Conservation (phyloP, 2,329 filamentous ascomycete species). For the Phyllosticta capitalensis region DNA sequence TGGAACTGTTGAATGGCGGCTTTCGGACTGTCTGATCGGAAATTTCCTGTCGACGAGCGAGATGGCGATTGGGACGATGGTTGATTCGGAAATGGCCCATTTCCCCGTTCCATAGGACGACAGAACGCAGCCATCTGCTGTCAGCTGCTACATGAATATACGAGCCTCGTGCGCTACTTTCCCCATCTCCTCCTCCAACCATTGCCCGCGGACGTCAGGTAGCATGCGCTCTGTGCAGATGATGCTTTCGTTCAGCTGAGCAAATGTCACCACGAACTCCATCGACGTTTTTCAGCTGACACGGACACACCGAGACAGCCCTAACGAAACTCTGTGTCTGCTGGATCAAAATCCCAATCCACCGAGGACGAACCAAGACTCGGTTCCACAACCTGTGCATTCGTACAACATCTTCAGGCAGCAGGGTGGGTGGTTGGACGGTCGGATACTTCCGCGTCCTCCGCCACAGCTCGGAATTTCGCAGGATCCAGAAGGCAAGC, state of each 20-base stretch:
- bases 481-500: background rate
- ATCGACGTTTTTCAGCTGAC: background rate
- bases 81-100: too few species aligned
- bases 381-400: background rate
- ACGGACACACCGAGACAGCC: background rate
- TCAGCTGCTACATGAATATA: background rate
- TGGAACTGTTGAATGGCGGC: too few species aligned
- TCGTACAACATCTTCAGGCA: background rate
- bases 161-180: background rate
- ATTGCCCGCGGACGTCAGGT: background rate
- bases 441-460: background rate
- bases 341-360: background rate
- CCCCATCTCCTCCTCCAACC: background rate
- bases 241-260: background rate
- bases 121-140: background rate
- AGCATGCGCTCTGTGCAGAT: background rate
- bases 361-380: background rate
- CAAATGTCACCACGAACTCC: background rate
- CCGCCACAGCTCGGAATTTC: background rate
- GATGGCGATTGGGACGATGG: too few species aligned
- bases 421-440: background rate
- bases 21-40: too few species aligned
- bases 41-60: too few species aligned
- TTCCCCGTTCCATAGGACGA: too few species aligned
- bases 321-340: background rate